A percentile compares a stretch with the other conserved stretches of the same genome.
These are phyloP conservation scores for Emericellopsis atlantica DNA, from an alignment of 2,329 filamentous ascomycete species.

Conservation along the genomic window DNA sequence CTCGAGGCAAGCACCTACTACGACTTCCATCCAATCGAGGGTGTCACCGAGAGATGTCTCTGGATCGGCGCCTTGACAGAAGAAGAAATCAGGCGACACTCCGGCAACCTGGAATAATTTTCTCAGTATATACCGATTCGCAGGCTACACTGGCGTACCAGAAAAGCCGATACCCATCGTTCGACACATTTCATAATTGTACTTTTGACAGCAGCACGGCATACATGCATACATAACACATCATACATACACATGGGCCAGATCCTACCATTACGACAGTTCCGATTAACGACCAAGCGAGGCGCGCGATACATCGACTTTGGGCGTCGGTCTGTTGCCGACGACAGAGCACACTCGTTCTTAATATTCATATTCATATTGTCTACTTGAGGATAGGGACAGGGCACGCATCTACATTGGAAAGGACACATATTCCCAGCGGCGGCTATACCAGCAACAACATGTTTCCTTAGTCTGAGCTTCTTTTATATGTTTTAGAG, in stretches of 20 bases:
- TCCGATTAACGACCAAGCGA: conserved; percentile 2
- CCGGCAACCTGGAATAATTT: conserved; percentile 31
- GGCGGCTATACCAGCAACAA: too few species aligned
- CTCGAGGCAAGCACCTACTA: conserved; percentile 69
- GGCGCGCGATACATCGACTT: conserved; percentile 2
- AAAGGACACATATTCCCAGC: too few species aligned
- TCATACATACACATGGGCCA: background rate
- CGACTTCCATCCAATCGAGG: conserved; percentile 60
- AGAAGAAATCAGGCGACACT: conserved; percentile 53
- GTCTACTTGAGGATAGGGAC: too few species aligned
- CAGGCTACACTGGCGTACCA: background rate
- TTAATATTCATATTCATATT: too few species aligned
- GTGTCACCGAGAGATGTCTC: conserved; percentile 68
- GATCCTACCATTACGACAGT: background rate
- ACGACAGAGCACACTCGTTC: too few species aligned
- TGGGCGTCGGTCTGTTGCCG: too few species aligned
- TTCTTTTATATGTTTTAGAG: background rate
- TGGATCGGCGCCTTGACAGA: conserved; percentile 72
- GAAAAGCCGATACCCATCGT: background rate
- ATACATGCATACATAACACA: background rate
- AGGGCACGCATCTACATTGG: too few species aligned
- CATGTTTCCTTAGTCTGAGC: too few species aligned
- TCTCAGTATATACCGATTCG: background rate
- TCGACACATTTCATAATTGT: background rate
- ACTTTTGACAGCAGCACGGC: background rate